Conservation (phyloP, 306 rosid genomes). For the Vicia faba region DNA sequence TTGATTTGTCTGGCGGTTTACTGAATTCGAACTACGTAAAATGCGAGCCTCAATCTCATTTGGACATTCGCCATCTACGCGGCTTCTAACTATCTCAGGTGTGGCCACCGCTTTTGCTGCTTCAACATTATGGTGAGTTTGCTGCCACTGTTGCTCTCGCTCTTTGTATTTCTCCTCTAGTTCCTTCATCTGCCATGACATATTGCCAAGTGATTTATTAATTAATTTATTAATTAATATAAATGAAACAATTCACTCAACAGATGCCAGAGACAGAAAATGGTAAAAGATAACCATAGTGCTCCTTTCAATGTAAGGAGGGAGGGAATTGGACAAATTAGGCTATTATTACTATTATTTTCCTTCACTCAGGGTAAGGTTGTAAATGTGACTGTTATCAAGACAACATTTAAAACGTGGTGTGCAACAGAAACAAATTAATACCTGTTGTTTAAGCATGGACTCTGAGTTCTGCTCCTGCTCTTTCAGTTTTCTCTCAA, state of each 20-base stretch:
- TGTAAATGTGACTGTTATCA: neutral
- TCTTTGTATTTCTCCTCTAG: slow-evolving; percentile 64
- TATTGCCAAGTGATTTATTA: slow-evolving; percentile 8
- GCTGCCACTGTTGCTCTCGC: slow-evolving; percentile 55
- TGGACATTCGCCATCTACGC: slow-evolving; percentile 47
- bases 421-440: slow-evolving; percentile 8
- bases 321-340: slow-evolving; percentile 1
- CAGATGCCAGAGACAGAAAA: neutral
- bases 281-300: neutral
- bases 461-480: slow-evolving; percentile 56
- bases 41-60: slow-evolving; percentile 58
- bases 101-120: slow-evolving; percentile 46
- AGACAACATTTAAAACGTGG: neutral
- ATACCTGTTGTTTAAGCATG: slow-evolving; percentile 67
- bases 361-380: neutral
- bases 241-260: slow-evolving; percentile 7
- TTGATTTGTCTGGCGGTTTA: slow-evolving; percentile 51
- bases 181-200: slow-evolving; percentile 66
- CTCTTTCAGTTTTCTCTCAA: slow-evolving; percentile 72
- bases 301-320: neutral
- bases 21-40: slow-evolving; percentile 56
- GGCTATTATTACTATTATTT: neutral
- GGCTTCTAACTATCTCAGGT: slow-evolving; percentile 48
- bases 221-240: neutral
- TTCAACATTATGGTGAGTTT: slow-evolving; percentile 46